phyloP scores from a whole-genome alignment of 495 filamentous ascomycete species.

The Acidiella bohemica region DNA sequence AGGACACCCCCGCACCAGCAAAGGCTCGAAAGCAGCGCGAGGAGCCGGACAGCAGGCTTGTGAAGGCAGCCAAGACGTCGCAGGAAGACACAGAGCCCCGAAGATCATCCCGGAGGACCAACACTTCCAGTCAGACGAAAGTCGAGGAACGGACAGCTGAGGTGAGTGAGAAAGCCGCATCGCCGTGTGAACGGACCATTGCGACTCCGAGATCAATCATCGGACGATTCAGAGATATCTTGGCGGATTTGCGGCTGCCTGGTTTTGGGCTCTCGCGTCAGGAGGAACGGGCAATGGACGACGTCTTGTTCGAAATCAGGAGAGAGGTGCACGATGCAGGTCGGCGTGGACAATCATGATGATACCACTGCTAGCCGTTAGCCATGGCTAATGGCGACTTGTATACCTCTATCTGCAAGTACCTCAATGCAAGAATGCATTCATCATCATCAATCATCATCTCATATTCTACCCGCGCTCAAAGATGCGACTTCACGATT shows the following conservation, averaged over 20 bases:
- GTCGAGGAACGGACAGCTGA: conserved; percentile 2
- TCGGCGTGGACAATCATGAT: conserved; percentile 19
- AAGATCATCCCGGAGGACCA: conserved; percentile 1
- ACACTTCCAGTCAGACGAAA: not conserved
- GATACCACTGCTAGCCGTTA: too few species aligned
- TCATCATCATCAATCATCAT: too few species aligned
- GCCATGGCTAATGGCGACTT: too few species aligned
- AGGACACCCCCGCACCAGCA: conserved; percentile 21
- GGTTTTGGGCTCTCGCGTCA: conserved; percentile 21
- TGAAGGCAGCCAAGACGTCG: not conserved
- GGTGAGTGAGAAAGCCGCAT: not conserved
- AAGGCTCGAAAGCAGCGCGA: conserved; percentile 13
- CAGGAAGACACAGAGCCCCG: conserved; percentile 2
- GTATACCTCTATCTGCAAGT: too few species aligned
- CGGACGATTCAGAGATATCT: conserved; percentile 15
- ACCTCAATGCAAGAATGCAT: too few species aligned
- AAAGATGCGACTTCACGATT: conserved; percentile 39
- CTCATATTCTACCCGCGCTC: too few species aligned
- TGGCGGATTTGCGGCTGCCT: conserved; percentile 17
- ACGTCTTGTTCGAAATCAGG: conserved; percentile 26
- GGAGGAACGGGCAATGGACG: conserved; percentile 28
- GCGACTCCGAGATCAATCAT: conserved; percentile 19
- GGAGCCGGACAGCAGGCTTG: conserved; percentile 1
- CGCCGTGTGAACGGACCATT: not conserved
- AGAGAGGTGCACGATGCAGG: conserved; percentile 24